Evolutionary conservation across 345 rosid species (phyloP), one percentile per base, ranked within the genome.

Genomic region (Gossypium sturtianum): DNA sequence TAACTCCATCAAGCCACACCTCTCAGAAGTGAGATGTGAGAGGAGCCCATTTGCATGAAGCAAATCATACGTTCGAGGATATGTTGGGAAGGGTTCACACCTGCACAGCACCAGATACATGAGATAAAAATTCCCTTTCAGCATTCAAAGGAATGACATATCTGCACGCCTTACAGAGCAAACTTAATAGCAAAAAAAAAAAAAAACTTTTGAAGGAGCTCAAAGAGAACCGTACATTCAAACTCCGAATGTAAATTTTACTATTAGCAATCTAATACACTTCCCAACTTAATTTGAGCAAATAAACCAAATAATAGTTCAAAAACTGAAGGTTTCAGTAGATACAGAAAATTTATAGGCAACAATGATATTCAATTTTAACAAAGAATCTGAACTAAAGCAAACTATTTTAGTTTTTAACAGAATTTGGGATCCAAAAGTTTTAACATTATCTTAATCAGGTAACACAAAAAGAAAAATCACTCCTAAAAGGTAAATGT

Each of bases 11-110:
- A 90, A 73, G 76, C 86, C 80, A 41, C 99, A 95, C 77, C 84
- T 85, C 72, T 84, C 89, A 9, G 90, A 74, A 71, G 83, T 82
- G 38, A 91, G 83, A 77, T 78, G 91, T 43, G 99, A 85, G 66
- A 95, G 92, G 57, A 95, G 92, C 56, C 89, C 97, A 79, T 89
- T 82, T 76, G 97, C 99, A 73, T 93, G 97, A 81, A 95, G 96
- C 93, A 95, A 75, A 77, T 95, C 99, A 69, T 95, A 95, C 63
- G 99, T 93, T 74, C 99, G 85, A 23, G 98, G 97, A 77, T 95
- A 95, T 2, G 99, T 95, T 51, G 99, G 98, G 85, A 95, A 95
- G 52, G 98, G 90, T 81, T 95, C 98, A 78, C 99, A 95, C 98
- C 98, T 94, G 83, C 20, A 8, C 41, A 58, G 48, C 69, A 79